Percentiles rank a stretch among this genome's conserved stretches.
Conservation (phyloP, 805 yeast genomes). For the Kodamaea hsintzibuensis region DNA sequence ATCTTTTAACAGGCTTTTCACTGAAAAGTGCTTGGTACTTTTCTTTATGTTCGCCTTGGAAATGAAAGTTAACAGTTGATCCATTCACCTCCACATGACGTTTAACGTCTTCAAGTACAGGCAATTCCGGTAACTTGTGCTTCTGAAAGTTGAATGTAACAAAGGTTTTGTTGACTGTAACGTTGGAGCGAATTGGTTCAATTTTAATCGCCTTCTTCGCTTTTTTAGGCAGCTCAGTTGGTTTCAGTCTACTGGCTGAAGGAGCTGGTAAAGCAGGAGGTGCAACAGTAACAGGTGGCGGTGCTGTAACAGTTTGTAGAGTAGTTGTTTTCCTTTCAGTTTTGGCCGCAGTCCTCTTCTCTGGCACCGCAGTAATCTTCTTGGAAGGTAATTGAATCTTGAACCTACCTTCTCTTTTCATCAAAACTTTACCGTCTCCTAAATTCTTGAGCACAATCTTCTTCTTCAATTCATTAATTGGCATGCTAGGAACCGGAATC, state of each 20-base stretch:
- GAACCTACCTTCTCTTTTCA: constrained; percentile 61
- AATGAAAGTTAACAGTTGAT: neutral
- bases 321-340: constrained; percentile 9
- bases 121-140: constrained; percentile 10
- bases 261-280: neutral
- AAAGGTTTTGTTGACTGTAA: neutral
- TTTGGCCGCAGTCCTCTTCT: constrained; percentile 7
- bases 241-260: neutral
- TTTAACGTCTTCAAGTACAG: neutral
- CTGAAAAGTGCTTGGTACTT: neutral
- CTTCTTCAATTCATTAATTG: constrained; percentile 43
- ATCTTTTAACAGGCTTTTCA: constrained; percentile 29
- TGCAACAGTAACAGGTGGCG: neutral
- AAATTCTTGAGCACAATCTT: constrained; percentile 59
- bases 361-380: constrained; percentile 3
- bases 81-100: neutral
- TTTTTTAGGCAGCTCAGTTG: neutral
- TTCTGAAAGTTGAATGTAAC: constrained; percentile 14
- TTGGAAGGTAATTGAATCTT: constrained; percentile 48
- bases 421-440: constrained; percentile 54
- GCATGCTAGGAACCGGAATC: constrained; percentile 64
- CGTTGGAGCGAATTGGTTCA: neutral
- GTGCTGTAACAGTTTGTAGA: neutral
- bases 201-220: neutral
- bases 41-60: neutral